Percentiles rank a stretch among this genome's conserved stretches.
Evolutionary conservation across 495 filamentous ascomycete species (phyloP).

Genomic region (Podospora tetraspora): DNA sequence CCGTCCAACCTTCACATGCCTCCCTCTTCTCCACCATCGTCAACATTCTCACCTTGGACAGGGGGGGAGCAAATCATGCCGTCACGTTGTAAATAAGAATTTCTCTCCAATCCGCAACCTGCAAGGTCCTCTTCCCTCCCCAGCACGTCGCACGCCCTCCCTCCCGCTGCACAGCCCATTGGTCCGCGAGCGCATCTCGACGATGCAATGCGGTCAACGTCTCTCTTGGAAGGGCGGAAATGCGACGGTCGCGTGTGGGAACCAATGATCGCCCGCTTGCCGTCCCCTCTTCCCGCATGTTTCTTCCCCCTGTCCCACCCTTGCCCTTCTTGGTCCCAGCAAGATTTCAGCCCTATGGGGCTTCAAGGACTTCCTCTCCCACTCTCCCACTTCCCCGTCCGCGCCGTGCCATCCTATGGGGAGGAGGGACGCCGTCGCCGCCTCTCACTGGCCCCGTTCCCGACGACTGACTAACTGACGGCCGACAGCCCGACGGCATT

Average conservation of each 20-base stretch:
- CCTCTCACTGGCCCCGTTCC: background rate
- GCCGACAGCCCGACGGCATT: background rate
- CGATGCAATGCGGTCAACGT: background rate
- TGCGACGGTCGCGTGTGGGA: background rate
- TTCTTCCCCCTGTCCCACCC: background rate
- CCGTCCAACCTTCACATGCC: background rate
- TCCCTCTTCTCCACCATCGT: background rate
- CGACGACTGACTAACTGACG: background rate
- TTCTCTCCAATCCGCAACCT: background rate
- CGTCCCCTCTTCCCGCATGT: background rate
- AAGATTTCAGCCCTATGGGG: background rate
- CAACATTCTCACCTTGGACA: background rate
- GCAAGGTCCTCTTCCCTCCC: background rate
- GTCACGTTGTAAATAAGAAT: background rate
- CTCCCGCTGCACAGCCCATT: background rate
- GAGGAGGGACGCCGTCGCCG: background rate
- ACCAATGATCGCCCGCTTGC: background rate
- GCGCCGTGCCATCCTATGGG: background rate
- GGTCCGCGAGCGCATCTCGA: background rate
- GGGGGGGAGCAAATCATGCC: too few relatives aligned
- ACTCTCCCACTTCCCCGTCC: background rate
- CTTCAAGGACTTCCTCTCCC: background rate
- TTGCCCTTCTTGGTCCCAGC: background rate
- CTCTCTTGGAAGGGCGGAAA: background rate
- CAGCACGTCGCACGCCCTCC: background rate